These are phyloP conservation scores for Xerocomus potaroensis DNA, from an alignment of 768 basidiomycete genomes.

Conservation along the genomic window DNA sequence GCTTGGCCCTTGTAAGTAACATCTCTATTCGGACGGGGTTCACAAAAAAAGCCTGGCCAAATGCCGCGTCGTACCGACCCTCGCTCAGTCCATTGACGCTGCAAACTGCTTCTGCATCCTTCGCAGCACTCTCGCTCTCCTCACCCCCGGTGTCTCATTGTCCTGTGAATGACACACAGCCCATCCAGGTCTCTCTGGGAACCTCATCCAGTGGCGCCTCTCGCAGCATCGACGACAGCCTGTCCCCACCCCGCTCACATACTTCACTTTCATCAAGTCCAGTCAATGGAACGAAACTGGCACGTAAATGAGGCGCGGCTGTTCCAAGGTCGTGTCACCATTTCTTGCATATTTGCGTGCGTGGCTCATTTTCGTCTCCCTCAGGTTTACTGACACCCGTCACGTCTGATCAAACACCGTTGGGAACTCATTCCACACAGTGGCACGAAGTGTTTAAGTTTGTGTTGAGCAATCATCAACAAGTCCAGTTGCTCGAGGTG, in stretches of 20 bases:
- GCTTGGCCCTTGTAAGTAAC: constrained; percentile 64
- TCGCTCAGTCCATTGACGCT: constrained; percentile 32
- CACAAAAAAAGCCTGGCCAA: too few species aligned
- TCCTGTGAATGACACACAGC: constrained; percentile 6
- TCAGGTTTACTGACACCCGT: constrained; percentile 86
- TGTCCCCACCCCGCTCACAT: constrained; percentile 9
- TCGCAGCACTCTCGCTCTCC: constrained; percentile 40
- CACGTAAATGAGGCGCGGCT: constrained; percentile 81
- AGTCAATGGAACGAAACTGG: constrained; percentile 33
- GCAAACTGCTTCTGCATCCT: constrained; percentile 35
- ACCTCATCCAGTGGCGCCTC: neutral
- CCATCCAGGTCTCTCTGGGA: constrained; percentile 5
- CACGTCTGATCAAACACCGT: constrained; percentile 93
- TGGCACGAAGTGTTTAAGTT: constrained; percentile 93
- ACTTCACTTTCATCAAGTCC: constrained; percentile 2
- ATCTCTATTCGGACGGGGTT: too few species aligned
- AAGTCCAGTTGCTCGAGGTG: constrained; percentile 94
- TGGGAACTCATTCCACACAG: constrained; percentile 97
- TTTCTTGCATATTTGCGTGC: neutral
- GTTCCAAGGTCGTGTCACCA: constrained; percentile 73
- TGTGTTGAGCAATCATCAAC: constrained; percentile 92
- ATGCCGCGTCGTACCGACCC: constrained; percentile 9
- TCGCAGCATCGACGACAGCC: constrained; percentile 17
- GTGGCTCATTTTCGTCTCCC: too few species aligned
- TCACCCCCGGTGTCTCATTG: constrained; percentile 34